Conservation (phyloP, 1,139 yeast species). For the Nakaseomyces uthaithaninus region DNA sequence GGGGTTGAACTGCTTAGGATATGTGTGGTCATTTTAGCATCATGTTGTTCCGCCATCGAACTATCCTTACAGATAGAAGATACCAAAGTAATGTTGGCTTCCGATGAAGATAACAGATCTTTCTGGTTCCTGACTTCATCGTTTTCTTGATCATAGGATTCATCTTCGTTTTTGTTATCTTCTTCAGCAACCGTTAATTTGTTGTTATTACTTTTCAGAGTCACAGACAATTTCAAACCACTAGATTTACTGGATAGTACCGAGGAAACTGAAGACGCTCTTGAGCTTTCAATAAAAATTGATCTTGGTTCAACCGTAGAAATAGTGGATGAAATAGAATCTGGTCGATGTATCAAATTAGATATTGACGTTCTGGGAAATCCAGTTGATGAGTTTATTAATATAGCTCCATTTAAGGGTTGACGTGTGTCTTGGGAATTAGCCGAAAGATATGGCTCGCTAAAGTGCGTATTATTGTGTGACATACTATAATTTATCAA, state of each 20-base stretch:
- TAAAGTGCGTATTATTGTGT: too few relatives aligned
- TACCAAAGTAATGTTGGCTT: not conserved
- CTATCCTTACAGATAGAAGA: not conserved
- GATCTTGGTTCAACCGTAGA: not conserved
- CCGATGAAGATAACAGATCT: not conserved
- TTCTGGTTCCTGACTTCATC: not conserved
- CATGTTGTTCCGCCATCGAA: too few relatives aligned
- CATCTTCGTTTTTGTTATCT: not conserved
- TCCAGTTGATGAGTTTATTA: not conserved
- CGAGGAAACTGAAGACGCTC: constrained; percentile 4
- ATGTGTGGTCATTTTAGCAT: too few relatives aligned
- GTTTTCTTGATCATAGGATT: not conserved
- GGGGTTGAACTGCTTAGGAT: too few relatives aligned
- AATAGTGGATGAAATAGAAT: not conserved
- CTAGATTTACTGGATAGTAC: not conserved
- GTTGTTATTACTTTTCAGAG: not conserved
- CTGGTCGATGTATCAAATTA: not conserved
- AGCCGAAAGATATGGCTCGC: not conserved
- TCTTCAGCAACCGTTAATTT: not conserved
- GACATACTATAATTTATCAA: not conserved
- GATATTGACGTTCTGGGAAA: constrained; percentile 1
- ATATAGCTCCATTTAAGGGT: not conserved
- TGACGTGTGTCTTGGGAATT: not conserved
- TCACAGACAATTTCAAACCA: not conserved
- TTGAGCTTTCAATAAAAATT: not conserved